Percentiles rank a stretch among this genome's conserved stretches.
Evolutionary conservation across 2,329 filamentous ascomycete genomes (phyloP).

Genomic region (Plectosphaerella cucumerina): DNA sequence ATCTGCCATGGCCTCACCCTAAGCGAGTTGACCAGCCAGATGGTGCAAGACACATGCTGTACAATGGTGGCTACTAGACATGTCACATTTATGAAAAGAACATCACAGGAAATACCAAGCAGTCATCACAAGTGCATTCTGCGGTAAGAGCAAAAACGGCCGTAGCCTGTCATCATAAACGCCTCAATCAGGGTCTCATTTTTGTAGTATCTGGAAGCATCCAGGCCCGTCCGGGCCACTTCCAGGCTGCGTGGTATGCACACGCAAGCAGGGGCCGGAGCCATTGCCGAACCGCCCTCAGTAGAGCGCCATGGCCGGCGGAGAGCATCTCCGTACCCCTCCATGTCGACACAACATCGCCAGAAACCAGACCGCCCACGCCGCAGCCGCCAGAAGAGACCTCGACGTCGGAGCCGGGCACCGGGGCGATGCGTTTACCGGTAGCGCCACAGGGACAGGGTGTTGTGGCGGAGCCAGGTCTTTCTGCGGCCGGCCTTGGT

Average conservation of each 20-base stretch:
- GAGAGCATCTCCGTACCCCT: slow-evolving; percentile 7
- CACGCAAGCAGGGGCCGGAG: slow-evolving; percentile 7
- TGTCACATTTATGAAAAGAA: too few relatives aligned
- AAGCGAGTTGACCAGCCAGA: too few relatives aligned
- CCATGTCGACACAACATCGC: slow-evolving; percentile 3
- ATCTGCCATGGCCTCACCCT: too few relatives aligned
- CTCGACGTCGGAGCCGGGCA: slow-evolving; percentile 1
- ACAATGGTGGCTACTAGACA: too few relatives aligned
- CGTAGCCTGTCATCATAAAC: not conserved
- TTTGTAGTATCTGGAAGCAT: slow-evolving; percentile 2
- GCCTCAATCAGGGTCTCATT: slow-evolving; percentile 4
- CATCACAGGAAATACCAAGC: too few relatives aligned
- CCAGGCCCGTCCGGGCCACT: slow-evolving; percentile 9
- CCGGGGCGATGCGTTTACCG: slow-evolving; percentile 52
- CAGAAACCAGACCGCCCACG: not conserved
- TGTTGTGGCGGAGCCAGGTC: slow-evolving; percentile 99
- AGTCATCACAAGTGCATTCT: not conserved
- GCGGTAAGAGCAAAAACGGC: too few relatives aligned
- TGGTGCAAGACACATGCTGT: too few relatives aligned
- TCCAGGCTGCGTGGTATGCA: slow-evolving; percentile 11
- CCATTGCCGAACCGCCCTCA: slow-evolving; percentile 6
- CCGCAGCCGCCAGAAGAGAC: not conserved
- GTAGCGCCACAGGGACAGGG: slow-evolving; percentile 97
- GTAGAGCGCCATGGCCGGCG: not conserved
- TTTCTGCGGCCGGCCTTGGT: slow-evolving; percentile 95